Evolutionary conservation across 805 yeast genomes (phyloP), one percentile per base, ranked within the genome.

Genomic region (Sugiyamaella smithiae): DNA sequence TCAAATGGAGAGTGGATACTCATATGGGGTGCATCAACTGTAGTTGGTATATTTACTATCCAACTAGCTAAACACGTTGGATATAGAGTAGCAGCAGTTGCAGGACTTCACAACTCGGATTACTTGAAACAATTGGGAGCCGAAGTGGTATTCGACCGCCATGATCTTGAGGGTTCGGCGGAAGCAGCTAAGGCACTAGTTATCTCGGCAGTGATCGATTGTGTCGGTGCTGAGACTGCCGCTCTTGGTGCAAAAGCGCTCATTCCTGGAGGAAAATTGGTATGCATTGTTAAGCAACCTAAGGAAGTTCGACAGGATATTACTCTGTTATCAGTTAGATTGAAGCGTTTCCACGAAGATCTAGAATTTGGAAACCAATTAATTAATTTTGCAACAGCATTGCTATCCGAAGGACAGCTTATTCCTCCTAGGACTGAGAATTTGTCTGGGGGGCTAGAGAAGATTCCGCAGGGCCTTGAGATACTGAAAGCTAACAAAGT

Each of bases 11-110:
- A 54, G 8, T 55, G 45, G 49, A 52, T 57, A 14, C 54, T 64
- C 6, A 50, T 64, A 6, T 64, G 62, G 52, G 67, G 68, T 1
- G 89, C 84, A 54, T 78, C 87, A 16, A 73, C 85, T 20, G 74
- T 84, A 19, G 72, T 82, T 9, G 88, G 88, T 20, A 69, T 68
- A 43, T 41, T 69, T 22, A 78, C 81, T 8, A 73, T 81, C 46
- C 90, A 85, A 69, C 55, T 81, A 38, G 84, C 84, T 16, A 77
- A 77, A 56, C 60, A 69, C 29, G 51, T 76, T 19, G 79, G 77
- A n/a, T 72, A 61, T 55, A 71, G 70, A 42, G 74, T 78, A 40
- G 63, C 75, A 40, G 74, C 76, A 2, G 74, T 77, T 36, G 81
- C 85, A 9, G 74, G 82, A 2, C 59, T 66, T 45, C 73, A 72